Base-by-base conservation (phyloP, 2,329 filamentous ascomycete species). In the Verticillium nubilum region DNA sequence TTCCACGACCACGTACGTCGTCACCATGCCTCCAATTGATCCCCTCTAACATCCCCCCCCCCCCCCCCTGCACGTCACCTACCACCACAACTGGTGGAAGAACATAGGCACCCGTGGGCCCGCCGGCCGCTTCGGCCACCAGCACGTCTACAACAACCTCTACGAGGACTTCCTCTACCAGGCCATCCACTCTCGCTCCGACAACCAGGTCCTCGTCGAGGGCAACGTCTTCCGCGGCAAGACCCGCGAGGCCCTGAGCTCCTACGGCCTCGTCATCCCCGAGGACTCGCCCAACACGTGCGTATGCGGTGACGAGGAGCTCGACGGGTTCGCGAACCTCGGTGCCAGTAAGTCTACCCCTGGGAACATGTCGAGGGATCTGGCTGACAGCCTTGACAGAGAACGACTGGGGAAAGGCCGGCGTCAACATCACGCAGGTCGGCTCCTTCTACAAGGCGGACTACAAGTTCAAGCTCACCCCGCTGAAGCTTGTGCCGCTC, bases 201-300 rank as follows among this genome's bases (percentile, higher is more conserved):
- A 80, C 52, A 80, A 79, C 61, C 78, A 81, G 67, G 74, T 80
- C 0, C 72, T 80, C 4, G 76, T 81, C 4, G 78, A 81, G 61
- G 77, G 74, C 2, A 80, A 80, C 58, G 77, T 78, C 2, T 80
- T 81, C 68, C 67, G 73, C 5, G 42, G 42, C 42, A 76, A 76
- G 5, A 81, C 80, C 0, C 69, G 69, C 15, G 79, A 81, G 61
- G 80, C 82, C 0, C 67, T 84, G 26, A 80, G 75, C 63, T 83
- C 81, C 0, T 82, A 84, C 57, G 81, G 81, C 0, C 70, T 83
- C 0, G 81, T 84, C 1, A 79, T 84, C n/a, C 82, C 82, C 0
- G 72, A 76, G 53, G 81, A 84, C 61, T 80, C 77, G 52, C 81
- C 81, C 0, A 84, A 84, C 60, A 83, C 80, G 0, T 77, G 76